Evolutionary conservation across 2,329 filamentous ascomycete genomes (phyloP).

Genomic region (Zasmidium citrigriseum): DNA sequence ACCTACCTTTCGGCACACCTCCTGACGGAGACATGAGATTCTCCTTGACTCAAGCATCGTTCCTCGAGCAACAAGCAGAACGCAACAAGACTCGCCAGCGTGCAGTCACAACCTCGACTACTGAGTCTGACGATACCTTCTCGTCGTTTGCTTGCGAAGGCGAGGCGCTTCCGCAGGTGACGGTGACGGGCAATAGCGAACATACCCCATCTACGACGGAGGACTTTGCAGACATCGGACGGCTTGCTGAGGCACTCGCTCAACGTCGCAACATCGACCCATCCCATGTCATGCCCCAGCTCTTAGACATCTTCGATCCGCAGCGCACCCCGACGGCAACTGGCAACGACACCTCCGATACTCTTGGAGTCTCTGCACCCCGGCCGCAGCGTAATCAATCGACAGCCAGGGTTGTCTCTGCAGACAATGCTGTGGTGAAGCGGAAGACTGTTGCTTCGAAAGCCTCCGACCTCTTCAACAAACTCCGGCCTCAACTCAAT

Average conservation of each 20-base stretch:
- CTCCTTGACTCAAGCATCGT: constrained; percentile 26
- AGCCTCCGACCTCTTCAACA: constrained; percentile 34
- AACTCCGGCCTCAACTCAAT: constrained; percentile 24
- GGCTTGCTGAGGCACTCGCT: constrained; percentile 38
- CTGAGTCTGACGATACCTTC: constrained; percentile 29
- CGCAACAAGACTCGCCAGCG: constrained; percentile 9
- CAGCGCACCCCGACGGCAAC: not conserved
- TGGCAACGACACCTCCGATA: constrained; percentile 5
- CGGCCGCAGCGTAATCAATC: constrained; percentile 4
- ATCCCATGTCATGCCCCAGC: constrained; percentile 33
- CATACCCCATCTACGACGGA: too few relatives aligned
- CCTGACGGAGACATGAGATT: constrained; percentile 25
- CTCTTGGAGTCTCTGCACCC: not conserved
- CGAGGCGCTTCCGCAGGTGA: constrained; percentile 24
- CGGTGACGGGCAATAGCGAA: not conserved
- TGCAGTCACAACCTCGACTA: constrained; percentile 20
- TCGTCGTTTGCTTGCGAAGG: constrained; percentile 39
- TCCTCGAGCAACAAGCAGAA: constrained; percentile 22
- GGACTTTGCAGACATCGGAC: constrained; percentile 38
- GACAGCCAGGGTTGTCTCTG: constrained; percentile 7
- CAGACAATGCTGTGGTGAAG: constrained; percentile 10
- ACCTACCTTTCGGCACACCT: constrained; percentile 38
- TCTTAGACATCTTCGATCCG: constrained; percentile 36
- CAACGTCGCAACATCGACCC: constrained; percentile 37
- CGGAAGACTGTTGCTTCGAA: constrained; percentile 29